phyloP scores from a whole-genome alignment of 148 eudicot species.

The Hydrangea macrophylla region DNA sequence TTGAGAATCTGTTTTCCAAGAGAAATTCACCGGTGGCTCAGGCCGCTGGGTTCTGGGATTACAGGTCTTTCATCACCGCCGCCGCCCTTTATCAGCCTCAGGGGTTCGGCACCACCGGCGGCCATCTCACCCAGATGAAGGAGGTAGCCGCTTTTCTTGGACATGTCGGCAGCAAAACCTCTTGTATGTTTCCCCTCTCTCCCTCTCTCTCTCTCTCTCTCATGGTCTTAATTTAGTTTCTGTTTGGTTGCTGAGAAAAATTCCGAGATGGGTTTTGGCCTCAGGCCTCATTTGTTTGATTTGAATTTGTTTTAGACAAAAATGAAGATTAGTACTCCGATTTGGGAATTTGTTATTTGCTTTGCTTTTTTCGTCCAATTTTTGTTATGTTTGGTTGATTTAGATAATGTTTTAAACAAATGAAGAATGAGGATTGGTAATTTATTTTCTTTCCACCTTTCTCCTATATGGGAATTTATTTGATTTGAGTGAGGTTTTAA shows the following conservation, averaged over 20 bases:
- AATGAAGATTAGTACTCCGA: not conserved
- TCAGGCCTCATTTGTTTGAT: not conserved
- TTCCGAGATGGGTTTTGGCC: not conserved
- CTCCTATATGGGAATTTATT: no score
- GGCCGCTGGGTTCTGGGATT: constrained; percentile 89
- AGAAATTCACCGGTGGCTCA: constrained; percentile 67
- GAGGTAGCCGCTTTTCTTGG: constrained; percentile 81
- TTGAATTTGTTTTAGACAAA: not conserved
- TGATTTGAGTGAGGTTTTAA: no score
- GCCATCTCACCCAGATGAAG: constrained; percentile 44
- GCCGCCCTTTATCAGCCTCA: constrained; percentile 45
- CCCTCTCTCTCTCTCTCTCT: no score
- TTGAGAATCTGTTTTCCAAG: constrained; percentile 68
- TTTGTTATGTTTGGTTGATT: not conserved
- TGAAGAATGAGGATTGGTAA: no score
- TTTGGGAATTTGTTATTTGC: not conserved
- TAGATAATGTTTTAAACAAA: no score
- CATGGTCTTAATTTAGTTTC: not conserved
- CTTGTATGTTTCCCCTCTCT: constrained; percentile 68
- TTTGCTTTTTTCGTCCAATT: not conserved
- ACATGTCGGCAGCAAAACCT: constrained; percentile 75
- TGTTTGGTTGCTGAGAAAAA: not conserved
- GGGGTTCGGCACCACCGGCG: constrained; percentile 77
- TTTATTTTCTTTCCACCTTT: no score
- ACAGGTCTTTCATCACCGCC: constrained; percentile 56